Evolutionary conservation across 129 eudicot species (phyloP).

Genomic region (Centrapalus pauciflorus): DNA sequence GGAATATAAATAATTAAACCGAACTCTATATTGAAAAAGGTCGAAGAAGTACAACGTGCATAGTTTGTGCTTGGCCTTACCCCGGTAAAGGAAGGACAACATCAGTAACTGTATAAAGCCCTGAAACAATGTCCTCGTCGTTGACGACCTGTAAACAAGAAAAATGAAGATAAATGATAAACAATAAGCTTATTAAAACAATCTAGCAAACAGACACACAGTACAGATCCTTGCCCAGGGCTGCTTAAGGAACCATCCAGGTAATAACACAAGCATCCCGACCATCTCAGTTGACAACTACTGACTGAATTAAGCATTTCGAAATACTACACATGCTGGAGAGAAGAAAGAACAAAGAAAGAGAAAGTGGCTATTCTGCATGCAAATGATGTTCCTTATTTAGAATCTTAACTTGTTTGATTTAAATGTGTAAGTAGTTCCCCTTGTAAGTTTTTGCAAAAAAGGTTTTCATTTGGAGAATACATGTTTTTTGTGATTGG

Average conservation of each 20-base stretch:
- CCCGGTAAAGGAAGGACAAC: constrained; percentile 91
- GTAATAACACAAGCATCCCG: no score
- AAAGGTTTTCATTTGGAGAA: no score
- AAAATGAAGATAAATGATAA: background rate
- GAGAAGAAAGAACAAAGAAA: no score
- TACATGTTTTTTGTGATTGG: background rate
- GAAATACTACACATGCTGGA: no score
- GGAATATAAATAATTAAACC: constrained; percentile 1
- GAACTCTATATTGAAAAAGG: constrained; percentile 4
- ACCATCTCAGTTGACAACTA: no score
- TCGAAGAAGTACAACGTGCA: background rate
- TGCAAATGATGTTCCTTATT: no score
- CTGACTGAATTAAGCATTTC: no score
- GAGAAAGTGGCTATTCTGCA: no score
- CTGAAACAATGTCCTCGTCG: constrained; percentile 61
- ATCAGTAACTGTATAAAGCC: constrained; percentile 55
- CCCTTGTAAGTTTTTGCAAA: no score
- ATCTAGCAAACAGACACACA: background rate
- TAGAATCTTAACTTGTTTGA: no score
- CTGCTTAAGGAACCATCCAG: no score
- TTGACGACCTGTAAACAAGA: constrained; percentile 47
- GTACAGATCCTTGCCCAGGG: background rate
- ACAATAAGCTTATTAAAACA: constrained; percentile 1
- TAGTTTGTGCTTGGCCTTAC: constrained; percentile 30
- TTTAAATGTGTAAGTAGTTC: no score